A percentile compares a stretch with the other conserved stretches of the same genome.
Evolutionary conservation across 148 eudicot species (phyloP).

Genomic region (Vaccinium macrocarpon): DNA sequence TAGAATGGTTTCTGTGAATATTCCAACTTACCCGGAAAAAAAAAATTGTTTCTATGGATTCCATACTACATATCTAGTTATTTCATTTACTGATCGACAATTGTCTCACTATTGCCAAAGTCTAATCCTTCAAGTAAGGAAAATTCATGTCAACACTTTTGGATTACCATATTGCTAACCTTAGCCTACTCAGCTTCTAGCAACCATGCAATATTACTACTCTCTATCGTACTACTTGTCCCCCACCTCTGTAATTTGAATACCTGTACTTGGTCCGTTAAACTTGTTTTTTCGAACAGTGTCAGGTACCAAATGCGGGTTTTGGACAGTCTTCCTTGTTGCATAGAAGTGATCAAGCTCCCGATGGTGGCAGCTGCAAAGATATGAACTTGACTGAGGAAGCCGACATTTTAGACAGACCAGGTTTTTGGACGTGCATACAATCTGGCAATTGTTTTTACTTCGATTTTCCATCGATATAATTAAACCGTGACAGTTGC

Average conservation of each 20-base stretch:
- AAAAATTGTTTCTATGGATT: neutral
- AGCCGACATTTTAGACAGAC: slow-evolving; percentile 24
- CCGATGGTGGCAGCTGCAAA: slow-evolving; percentile 22
- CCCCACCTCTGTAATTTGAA: neutral
- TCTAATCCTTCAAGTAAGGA: neutral
- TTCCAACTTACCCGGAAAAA: no score
- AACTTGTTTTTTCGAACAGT: slow-evolving; percentile 17
- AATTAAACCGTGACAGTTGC: neutral
- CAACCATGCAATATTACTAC: neutral
- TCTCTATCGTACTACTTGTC: neutral
- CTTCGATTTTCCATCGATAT: neutral
- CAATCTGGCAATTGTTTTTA: neutral
- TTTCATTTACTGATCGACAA: neutral
- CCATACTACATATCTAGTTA: neutral
- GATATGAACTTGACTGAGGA: slow-evolving; percentile 19
- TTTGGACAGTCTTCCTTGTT: slow-evolving; percentile 23
- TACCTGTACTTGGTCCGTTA: neutral
- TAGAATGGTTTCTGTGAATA: no score
- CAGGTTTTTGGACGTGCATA: slow-evolving; percentile 21
- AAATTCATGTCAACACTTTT: neutral
- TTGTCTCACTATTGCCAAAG: neutral
- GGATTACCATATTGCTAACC: neutral
- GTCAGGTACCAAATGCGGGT: slow-evolving; percentile 34
- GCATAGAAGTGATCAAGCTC: slow-evolving; percentile 31
- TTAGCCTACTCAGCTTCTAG: neutral